phyloP scores from a whole-genome alignment of 2,329 filamentous ascomycete species.

The Colletotrichum lentis region DNA sequence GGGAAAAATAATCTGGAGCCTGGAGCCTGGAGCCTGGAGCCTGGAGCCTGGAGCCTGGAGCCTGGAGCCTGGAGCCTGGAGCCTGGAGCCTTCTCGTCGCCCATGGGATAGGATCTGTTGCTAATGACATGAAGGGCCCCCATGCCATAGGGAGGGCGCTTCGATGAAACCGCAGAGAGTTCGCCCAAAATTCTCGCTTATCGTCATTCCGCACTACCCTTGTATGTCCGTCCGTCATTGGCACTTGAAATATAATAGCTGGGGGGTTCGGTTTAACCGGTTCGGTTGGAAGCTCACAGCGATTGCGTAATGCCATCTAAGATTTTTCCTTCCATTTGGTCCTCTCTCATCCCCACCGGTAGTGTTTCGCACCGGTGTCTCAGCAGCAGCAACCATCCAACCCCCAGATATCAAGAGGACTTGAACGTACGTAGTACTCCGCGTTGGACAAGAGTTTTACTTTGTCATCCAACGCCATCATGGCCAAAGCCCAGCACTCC shows the following conservation, averaged over 20 bases:
- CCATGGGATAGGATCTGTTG: too few relatives aligned
- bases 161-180: slow-evolving; percentile 12
- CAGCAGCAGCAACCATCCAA: background rate
- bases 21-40: too few relatives aligned
- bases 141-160: slow-evolving; percentile 7
- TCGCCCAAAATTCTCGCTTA: slow-evolving; percentile 4
- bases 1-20: too few relatives aligned
- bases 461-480: background rate
- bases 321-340: background rate
- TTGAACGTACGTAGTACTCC: background rate
- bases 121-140: too few relatives aligned
- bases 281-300: background rate
- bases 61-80: too few relatives aligned
- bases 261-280: too few relatives aligned
- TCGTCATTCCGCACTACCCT: slow-evolving; percentile 23
- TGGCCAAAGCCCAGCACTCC: background rate
- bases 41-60: too few relatives aligned
- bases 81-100: too few relatives aligned
- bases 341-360: background rate
- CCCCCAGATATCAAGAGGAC: background rate
- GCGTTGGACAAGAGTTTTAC: background rate
- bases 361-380: background rate
- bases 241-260: background rate
- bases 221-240: background rate
- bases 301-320: slow-evolving; percentile 16